phyloP scores from a whole-genome alignment of 345 rosid species.

The Camelina laxa region DNA sequence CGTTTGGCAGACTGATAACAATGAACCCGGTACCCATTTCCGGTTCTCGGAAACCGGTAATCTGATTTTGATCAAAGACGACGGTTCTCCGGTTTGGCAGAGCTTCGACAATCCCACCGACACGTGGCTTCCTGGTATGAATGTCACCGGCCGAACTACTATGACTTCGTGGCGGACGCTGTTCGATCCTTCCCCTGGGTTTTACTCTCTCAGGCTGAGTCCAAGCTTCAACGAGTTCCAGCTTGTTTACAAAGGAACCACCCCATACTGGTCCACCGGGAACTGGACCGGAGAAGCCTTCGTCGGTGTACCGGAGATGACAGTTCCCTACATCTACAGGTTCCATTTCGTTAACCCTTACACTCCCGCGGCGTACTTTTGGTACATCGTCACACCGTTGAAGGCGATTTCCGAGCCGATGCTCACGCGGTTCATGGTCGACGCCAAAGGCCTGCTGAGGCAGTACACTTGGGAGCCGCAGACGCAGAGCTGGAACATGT shows the following conservation, averaged over 20 bases:
- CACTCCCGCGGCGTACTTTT: slow-evolving; percentile 58
- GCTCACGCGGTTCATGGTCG: slow-evolving; percentile 55
- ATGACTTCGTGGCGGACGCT: slow-evolving; percentile 63
- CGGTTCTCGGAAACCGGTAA: slow-evolving; percentile 47
- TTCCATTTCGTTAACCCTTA: slow-evolving; percentile 65
- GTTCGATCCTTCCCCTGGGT: slow-evolving; percentile 64
- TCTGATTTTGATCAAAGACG: slow-evolving; percentile 37
- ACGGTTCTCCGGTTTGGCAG: slow-evolving; percentile 55
- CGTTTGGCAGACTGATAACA: slow-evolving; percentile 54
- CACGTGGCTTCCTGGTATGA: slow-evolving; percentile 70
- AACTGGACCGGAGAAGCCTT: slow-evolving; percentile 68
- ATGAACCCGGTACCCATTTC: slow-evolving; percentile 41
- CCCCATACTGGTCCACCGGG: slow-evolving; percentile 77
- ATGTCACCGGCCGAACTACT: slow-evolving; percentile 45
- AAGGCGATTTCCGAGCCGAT: slow-evolving; percentile 46
- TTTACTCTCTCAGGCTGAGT: slow-evolving; percentile 55
- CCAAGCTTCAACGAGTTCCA: slow-evolving; percentile 64
- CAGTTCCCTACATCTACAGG: slow-evolving; percentile 53
- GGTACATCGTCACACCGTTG: slow-evolving; percentile 41
- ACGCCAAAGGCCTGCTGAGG: slow-evolving; percentile 54
- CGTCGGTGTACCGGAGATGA: slow-evolving; percentile 61
- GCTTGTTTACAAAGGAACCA: slow-evolving; percentile 53
- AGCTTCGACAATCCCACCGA: slow-evolving; percentile 70
- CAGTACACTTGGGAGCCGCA: slow-evolving; percentile 56
- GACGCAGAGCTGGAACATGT: slow-evolving; percentile 46